A percentile compares a stretch with the other conserved stretches of the same genome.
Evolutionary conservation across 805 yeast genomes (phyloP).

Genomic region (Scheffersomyces lignosus): DNA sequence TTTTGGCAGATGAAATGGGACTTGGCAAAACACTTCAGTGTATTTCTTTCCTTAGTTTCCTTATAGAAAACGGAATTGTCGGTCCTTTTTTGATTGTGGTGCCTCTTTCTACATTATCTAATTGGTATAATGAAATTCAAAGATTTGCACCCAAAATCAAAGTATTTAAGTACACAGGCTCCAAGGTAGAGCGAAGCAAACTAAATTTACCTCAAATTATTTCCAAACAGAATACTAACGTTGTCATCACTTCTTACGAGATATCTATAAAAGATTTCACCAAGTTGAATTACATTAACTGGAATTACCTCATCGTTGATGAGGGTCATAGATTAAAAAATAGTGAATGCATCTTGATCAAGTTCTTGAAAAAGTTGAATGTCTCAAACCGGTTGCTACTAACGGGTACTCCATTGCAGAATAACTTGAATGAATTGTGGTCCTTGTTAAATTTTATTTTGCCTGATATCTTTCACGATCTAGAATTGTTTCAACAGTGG

Average conservation of each 20-base stretch:
- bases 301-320: conserved; percentile 90
- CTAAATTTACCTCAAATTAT: conserved; percentile 31
- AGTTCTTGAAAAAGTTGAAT: conserved; percentile 64
- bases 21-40: conserved; percentile 92
- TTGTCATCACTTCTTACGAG: conserved; percentile 83
- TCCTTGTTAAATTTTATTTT: conserved; percentile 84
- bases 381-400: conserved; percentile 73
- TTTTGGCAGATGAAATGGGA: conserved; percentile 97
- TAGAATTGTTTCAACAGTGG: conserved; percentile 90
- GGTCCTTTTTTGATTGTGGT: conserved; percentile 82
- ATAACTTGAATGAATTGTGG: conserved; percentile 89
- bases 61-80: conserved; percentile 72
- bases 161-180: conserved; percentile 64
- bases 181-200: conserved; percentile 52
- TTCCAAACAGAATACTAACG: conserved; percentile 31
- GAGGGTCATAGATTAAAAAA: conserved; percentile 95
- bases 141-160: conserved; percentile 72
- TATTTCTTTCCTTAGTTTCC: conserved; percentile 71
- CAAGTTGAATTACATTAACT: conserved; percentile 50
- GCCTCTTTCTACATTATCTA: conserved; percentile 81
- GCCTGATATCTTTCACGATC: conserved; percentile 91
- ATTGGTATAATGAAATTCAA: conserved; percentile 76
- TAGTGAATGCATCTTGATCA: conserved; percentile 71
- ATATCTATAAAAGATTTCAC: conserved; percentile 67
- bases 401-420: conserved; percentile 97